Base-by-base conservation (phyloP, 129 eudicot genomes). In the Chrysanthemum lavandulifolium region DNA sequence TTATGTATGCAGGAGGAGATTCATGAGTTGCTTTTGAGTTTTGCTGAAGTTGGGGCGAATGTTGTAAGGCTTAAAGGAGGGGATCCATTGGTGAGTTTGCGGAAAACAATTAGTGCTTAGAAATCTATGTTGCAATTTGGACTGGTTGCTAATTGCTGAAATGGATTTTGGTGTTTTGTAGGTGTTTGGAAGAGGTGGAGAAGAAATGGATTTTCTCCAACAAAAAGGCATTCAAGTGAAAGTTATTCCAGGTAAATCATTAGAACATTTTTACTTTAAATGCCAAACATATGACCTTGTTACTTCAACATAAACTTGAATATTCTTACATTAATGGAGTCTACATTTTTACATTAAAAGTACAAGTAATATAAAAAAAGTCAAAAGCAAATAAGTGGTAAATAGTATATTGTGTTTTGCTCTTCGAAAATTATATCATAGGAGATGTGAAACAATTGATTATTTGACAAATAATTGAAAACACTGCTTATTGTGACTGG, bases 121-220 rank as follows among this genome's bases (percentile, higher is more conserved):
- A 65, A 6, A 62, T 74, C 21, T 15, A 15, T 0, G 14, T 57
- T n/a, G 9, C 57, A 36, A 4, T 63, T 69, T 6, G 2, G 0
- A 29, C 2, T 4, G 19, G 21, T 68, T 15, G 23, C 40, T 76
- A 19, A 68, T 64, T 36, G 59, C 3, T 47, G 19, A 56, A 61
- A 65, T 13, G 33, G 6, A 19, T 54, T 27, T 53, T 14, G 75
- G 72, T 53, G 25, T 36, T 72, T 29, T 9, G 18, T 78, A 94
- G 98, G 96, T 94, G 25, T 94, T 94, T 79, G 98, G 98, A 76
- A 79, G 98, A 82, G 98, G 98, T 58, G 98, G 98, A 40, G 98
- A 94, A 73, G 98, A 94, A 80, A 94, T 94, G 98, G 98, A 94
- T 68, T 94, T 90, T 79, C 85, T 94, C 59, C 96, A 90, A 74